A percentile compares a stretch with the other conserved stretches of the same genome.
Evolutionary conservation across 306 rosid genomes (phyloP).

Genomic region (Fagus crenata): DNA sequence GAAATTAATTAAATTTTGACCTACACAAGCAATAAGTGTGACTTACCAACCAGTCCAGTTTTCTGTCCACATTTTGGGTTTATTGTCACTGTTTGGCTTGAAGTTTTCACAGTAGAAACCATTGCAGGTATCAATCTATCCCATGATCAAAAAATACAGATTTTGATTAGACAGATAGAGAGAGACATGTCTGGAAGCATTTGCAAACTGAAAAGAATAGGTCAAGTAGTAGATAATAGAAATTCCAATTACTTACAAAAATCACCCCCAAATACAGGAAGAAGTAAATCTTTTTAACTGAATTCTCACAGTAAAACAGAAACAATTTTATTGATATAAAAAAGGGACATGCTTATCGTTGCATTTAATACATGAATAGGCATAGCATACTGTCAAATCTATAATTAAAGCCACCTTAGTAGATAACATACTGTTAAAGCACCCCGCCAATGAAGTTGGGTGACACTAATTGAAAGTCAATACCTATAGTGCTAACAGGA

Average conservation of each 20-base stretch:
- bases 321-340: neutral
- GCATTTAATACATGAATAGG: conserved; percentile 14
- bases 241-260: neutral
- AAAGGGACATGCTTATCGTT: neutral
- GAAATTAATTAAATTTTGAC: conserved; percentile 1
- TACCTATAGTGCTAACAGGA: conserved; percentile 12
- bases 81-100: conserved; percentile 63
- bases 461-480: conserved; percentile 16
- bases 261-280: neutral
- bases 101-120: conserved; percentile 86
- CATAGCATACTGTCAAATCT: conserved; percentile 13
- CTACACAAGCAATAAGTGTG: conserved; percentile 18
- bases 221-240: neutral
- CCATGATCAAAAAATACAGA: conserved; percentile 13
- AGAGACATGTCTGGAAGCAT: conserved; percentile 7
- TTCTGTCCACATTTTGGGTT: conserved; percentile 98
- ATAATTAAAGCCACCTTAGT: conserved; percentile 24
- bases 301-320: neutral
- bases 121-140: conserved; percentile 89
- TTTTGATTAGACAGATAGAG: conserved; percentile 7
- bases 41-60: conserved; percentile 93
- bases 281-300: neutral
- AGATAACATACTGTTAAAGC: conserved; percentile 22
- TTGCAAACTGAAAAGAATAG: neutral
- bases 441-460: conserved; percentile 45